Evolutionary conservation across 129 eudicot genomes (phyloP).

Genomic region (Arctium lappa): DNA sequence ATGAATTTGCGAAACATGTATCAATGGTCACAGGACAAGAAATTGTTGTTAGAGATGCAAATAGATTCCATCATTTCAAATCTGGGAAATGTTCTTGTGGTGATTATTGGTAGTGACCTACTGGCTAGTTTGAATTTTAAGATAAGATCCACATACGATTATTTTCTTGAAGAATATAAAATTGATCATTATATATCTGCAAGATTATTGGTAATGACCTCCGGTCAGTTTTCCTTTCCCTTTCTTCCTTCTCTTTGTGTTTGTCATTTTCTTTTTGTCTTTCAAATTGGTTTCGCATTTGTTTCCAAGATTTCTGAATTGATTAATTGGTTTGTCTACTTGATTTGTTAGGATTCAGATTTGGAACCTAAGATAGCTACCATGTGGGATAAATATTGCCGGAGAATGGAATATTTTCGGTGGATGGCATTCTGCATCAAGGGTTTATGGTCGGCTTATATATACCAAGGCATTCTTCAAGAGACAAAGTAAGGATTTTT

Average conservation of each 20-base stretch:
- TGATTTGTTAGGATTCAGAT: no score
- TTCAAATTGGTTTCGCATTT: no score
- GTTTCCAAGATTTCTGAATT: no score
- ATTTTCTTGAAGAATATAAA: neutral
- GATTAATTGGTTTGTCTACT: no score
- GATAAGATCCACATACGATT: neutral
- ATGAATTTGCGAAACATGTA: slow-evolving; percentile 46
- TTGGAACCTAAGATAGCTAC: no score
- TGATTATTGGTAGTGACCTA: slow-evolving; percentile 42
- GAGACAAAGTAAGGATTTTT: slow-evolving; percentile 62
- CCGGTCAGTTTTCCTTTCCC: no score
- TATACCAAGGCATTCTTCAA: slow-evolving; percentile 93
- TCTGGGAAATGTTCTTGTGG: slow-evolving; percentile 51
- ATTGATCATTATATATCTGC: neutral
- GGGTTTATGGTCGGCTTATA: slow-evolving; percentile 95
- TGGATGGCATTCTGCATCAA: slow-evolving; percentile 71
- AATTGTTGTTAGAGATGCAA: slow-evolving; percentile 46
- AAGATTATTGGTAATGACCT: neutral
- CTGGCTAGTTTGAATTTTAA: neutral
- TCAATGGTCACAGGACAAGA: slow-evolving; percentile 41
- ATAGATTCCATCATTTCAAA: slow-evolving; percentile 45
- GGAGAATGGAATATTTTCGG: slow-evolving; percentile 1
- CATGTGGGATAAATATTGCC: neutral
- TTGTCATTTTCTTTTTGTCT: no score
- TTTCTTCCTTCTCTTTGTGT: no score